Conservation (phyloP, 2,329 filamentous ascomycete genomes). For the Aspergillus sp. region DNA sequence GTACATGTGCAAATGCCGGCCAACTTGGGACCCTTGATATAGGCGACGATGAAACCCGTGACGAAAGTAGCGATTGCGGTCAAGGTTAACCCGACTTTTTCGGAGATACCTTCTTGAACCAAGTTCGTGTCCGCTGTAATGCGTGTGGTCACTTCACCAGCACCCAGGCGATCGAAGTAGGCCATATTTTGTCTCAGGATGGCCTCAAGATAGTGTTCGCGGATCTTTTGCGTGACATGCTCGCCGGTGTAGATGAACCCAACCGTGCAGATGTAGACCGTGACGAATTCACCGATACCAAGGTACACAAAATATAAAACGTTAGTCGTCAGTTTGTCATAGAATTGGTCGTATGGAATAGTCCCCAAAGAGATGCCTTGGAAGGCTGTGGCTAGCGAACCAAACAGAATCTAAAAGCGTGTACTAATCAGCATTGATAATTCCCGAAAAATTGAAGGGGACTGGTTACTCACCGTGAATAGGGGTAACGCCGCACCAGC, state of each 20-base stretch:
- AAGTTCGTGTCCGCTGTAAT: constrained; percentile 93
- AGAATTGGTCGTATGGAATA: constrained; percentile 51
- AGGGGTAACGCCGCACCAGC: constrained; percentile 69
- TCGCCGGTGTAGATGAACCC: constrained; percentile 86
- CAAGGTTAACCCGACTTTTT: constrained; percentile 75
- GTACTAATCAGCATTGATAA: constrained; percentile 5
- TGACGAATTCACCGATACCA: constrained; percentile 70
- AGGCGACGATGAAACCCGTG: constrained; percentile 83
- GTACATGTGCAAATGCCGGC: constrained; percentile 80
- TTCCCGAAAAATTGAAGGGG: too few species aligned
- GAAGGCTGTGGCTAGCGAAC: constrained; percentile 66
- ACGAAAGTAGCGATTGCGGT: constrained; percentile 75
- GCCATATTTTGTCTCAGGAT: constrained; percentile 84
- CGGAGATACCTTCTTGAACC: constrained; percentile 87
- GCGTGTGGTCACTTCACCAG: constrained; percentile 87
- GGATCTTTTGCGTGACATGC: constrained; percentile 69
- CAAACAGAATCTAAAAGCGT: constrained; percentile 55
- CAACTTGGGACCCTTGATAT: constrained; percentile 86
- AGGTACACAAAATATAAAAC: constrained; percentile 83
- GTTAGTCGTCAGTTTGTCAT: constrained; percentile 51
- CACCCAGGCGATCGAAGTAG: constrained; percentile 87
- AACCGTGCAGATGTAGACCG: constrained; percentile 71
- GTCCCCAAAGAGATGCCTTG: constrained; percentile 52
- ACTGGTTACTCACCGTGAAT: constrained; percentile 56
- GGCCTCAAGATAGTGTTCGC: constrained; percentile 74